Base-by-base conservation (phyloP, 2,329 filamentous ascomycete genomes). In the Boeremia exigua region DNA sequence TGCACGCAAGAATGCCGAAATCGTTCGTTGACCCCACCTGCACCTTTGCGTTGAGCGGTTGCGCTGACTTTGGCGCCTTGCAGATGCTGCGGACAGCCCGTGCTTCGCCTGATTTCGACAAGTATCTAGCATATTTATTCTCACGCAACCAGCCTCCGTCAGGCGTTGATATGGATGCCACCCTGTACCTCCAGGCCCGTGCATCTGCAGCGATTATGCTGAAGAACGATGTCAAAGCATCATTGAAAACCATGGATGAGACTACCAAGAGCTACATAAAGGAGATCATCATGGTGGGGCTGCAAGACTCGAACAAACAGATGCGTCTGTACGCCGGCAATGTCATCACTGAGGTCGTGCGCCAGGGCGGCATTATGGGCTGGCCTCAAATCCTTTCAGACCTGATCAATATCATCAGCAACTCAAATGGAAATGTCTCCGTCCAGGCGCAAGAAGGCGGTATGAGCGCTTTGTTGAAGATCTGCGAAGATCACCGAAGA, bases 31-130 rank as follows among this genome's bases (percentile, higher is more conserved):
- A 57, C 61, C 51, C 55, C 58, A 46, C 36, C 47, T 51, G 34
- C 32, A 45, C 53, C 54, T 36, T 40, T 23, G 40, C 19, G 37
- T 38, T 23, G 40, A 25, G 32, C 44, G 33, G 23, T 36, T 58
- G 54, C 68, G 65, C 69, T 72, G 59, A 75, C 65, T 48, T 46
- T 54, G 44, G 49, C 55, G 32, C 50, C 48, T 28, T 54, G 42
- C 54, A 98, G 95, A 96, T 98, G 91, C 90, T 99, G 68, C 83
- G 86, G 63, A 90, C 96, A 79, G 95, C 94, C 58, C 96, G 91
- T 75, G 80, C 83, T 48, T 95, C 91, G 10, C 93, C 93, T 44
- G 94, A 98, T 75, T 91, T 97, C 81, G 94, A 96, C 81, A 98
- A 98, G 79, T 99, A 99, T 77, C 87, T 99, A 39, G 90, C 91